Evolutionary conservation across 2,329 filamentous ascomycete genomes (phyloP).

Genomic region (Geoglossum cookeanum): DNA sequence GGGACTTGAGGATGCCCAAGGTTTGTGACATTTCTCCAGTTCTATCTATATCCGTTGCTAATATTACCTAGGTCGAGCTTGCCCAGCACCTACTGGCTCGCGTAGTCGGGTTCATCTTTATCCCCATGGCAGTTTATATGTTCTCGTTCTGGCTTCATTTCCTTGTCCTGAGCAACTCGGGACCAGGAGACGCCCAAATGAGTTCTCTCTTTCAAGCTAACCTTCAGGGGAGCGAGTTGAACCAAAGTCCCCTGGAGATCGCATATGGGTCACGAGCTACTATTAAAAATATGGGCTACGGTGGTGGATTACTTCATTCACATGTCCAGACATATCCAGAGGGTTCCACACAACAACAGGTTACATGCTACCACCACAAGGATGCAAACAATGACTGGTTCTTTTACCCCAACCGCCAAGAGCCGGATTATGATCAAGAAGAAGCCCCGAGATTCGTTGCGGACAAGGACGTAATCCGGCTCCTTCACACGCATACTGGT

Average conservation of each 20-base stretch:
- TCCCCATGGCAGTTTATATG: constrained; percentile 83
- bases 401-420: constrained; percentile 79
- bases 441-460: constrained; percentile 55
- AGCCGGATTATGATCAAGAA: constrained; percentile 53
- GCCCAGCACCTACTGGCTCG: constrained; percentile 63
- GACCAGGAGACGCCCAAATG: constrained; percentile 98
- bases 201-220: constrained; percentile 98
- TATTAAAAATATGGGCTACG: constrained; percentile 98
- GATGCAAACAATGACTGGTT: constrained; percentile 99
- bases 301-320: constrained; percentile 86
- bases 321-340: constrained; percentile 94
- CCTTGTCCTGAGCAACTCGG: constrained; percentile 76
- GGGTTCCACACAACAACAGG: constrained; percentile 83
- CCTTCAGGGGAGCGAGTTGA: constrained; percentile 78
- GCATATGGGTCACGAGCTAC: constrained; percentile 78
- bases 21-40: constrained; percentile 24
- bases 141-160: constrained; percentile 94
- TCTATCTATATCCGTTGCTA: not conserved
- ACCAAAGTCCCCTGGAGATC: constrained; percentile 82
- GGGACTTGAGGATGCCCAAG: constrained; percentile 77
- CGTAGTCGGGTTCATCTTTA: constrained; percentile 68
- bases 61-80: constrained; percentile 35
- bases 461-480: constrained; percentile 59
- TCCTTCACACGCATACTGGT: constrained; percentile 88
- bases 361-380: constrained; percentile 99